phyloP scores from a whole-genome alignment of 306 rosid genomes.

The Prunus campanulata region DNA sequence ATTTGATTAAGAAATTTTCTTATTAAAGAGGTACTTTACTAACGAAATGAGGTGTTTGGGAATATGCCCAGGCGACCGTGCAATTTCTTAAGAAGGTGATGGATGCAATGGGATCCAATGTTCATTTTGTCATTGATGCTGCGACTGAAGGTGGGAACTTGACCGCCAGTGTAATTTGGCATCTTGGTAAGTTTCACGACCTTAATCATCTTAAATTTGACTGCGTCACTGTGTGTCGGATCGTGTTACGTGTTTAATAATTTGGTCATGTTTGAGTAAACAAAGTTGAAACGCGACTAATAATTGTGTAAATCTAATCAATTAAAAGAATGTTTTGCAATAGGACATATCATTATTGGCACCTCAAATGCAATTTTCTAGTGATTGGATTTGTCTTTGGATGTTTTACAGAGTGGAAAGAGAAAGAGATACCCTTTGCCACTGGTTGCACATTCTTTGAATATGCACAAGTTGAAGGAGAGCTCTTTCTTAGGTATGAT shows the following conservation, averaged over 20 bases:
- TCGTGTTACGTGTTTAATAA: not conserved
- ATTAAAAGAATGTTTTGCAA: too few relatives aligned
- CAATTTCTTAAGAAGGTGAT: constrained; percentile 24
- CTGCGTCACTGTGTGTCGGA: not conserved
- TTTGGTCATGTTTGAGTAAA: not conserved
- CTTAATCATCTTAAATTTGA: not conserved
- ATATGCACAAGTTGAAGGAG: constrained; percentile 33
- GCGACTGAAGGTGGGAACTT: constrained; percentile 1
- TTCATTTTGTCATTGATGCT: constrained; percentile 10
- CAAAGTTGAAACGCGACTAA: not conserved
- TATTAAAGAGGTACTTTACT: not conserved
- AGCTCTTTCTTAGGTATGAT: constrained; percentile 32
- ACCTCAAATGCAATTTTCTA: not conserved
- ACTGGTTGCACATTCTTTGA: constrained; percentile 40
- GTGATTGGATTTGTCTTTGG: not conserved
- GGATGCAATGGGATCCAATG: constrained; percentile 47
- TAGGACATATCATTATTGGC: not conserved
- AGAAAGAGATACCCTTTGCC: constrained; percentile 40
- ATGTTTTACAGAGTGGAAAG: constrained; percentile 41
- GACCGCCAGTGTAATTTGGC: constrained; percentile 35
- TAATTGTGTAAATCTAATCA: not conserved
- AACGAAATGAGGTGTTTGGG: not conserved
- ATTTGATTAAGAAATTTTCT: not conserved
- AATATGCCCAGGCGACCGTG: constrained; percentile 20
- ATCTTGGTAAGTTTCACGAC: constrained; percentile 24